Evolutionary conservation across 2,329 filamentous ascomycete genomes (phyloP).

Genomic region (Aspergillus tamarii): DNA sequence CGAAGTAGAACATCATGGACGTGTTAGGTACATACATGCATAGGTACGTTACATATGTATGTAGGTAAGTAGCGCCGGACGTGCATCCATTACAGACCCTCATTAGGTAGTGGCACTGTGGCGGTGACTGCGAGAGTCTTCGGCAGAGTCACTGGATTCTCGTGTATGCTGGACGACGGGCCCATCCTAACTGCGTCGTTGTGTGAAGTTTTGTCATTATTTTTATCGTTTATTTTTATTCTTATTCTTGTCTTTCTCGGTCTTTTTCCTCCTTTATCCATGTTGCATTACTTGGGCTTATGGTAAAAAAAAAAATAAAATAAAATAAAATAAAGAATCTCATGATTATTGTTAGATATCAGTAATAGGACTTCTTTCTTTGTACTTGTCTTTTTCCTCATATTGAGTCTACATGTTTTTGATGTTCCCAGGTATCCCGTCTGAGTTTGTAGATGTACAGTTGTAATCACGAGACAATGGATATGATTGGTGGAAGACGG

Average conservation of each 20-base stretch:
- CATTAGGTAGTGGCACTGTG: constrained; percentile 3
- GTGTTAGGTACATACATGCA: constrained; percentile 4
- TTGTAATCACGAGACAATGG: neutral
- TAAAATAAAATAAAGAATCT: neutral
- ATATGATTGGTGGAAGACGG: neutral
- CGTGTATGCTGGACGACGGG: constrained; percentile 9
- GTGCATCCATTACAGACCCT: neutral
- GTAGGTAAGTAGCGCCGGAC: neutral
- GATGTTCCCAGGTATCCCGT: neutral
- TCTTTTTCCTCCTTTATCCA: neutral
- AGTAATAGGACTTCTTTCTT: neutral
- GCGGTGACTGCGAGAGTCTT: constrained; percentile 18
- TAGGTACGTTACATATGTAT: constrained; percentile 2
- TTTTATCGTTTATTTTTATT: neutral
- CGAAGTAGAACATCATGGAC: neutral
- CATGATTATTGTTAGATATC: neutral
- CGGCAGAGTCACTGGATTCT: constrained; percentile 3
- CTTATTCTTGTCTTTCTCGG: no score
- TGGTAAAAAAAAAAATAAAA: no score
- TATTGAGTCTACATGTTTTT: constrained; percentile 3
- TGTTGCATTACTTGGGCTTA: neutral
- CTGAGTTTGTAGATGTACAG: neutral
- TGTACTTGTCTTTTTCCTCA: neutral
- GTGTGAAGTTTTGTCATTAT: constrained; percentile 10
- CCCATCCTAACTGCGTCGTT: neutral